A percentile compares a stretch with the other conserved stretches of the same genome.
phyloP scores from a whole-genome alignment of 179 eudicot genomes.

The Amaranthus tricolor region DNA sequence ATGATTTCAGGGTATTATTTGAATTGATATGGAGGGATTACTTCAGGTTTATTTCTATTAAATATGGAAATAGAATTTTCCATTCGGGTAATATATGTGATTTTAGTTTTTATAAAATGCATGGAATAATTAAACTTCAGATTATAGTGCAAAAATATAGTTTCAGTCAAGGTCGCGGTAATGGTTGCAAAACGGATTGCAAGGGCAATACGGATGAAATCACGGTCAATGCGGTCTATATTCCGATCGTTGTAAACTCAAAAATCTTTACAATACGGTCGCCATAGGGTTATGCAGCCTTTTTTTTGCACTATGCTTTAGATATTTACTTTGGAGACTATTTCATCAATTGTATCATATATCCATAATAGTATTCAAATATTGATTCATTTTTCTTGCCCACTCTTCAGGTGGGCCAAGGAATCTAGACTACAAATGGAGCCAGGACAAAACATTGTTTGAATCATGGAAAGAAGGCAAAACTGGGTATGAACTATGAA shows the following conservation, averaged over 20 bases:
- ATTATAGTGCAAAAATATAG: too few species aligned
- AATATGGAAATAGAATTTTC: conserved; percentile 72
- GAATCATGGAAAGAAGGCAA: conserved; percentile 81
- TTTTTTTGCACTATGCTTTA: too few species aligned
- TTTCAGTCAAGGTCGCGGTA: too few species aligned
- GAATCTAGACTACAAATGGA: conserved; percentile 54
- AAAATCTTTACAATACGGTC: too few species aligned
- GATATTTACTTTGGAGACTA: not conserved
- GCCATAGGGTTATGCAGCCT: too few species aligned
- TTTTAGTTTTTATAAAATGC: conserved; percentile 2
- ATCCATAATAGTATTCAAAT: not conserved
- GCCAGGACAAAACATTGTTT: conserved; percentile 61
- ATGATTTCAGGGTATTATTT: conserved; percentile 75
- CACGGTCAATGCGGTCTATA: too few species aligned
- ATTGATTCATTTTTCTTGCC: not conserved
- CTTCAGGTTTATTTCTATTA: conserved; percentile 85
- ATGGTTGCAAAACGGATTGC: too few species aligned
- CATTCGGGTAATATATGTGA: conserved; percentile 50
- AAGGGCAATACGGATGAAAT: too few species aligned
- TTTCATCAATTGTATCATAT: not conserved
- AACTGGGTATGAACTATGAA: conserved; percentile 54
- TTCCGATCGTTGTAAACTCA: too few species aligned
- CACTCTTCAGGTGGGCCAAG: conserved; percentile 77
- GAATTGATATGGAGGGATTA: conserved; percentile 96
- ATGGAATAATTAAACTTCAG: not conserved